A percentile compares a stretch with the other conserved stretches of the same genome.
Evolutionary conservation across 768 basidiomycete genomes (phyloP).

Genomic region (Boletus coccyginus): DNA sequence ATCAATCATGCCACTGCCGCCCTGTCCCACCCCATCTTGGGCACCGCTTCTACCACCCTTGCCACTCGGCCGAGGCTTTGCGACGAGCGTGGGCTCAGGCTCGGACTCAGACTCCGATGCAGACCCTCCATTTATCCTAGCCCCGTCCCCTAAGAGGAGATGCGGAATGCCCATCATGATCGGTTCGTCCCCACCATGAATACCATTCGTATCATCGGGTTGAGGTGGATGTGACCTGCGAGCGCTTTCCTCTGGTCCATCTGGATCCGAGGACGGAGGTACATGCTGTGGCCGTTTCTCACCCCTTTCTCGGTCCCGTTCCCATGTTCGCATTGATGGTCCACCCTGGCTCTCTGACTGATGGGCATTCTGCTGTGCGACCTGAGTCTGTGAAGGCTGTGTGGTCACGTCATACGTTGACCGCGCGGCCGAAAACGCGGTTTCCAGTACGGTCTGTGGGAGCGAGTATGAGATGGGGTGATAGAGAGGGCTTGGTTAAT

Average conservation of each 20-base stretch:
- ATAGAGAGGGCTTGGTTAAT: too few species aligned
- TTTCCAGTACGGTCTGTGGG: conserved; percentile 61
- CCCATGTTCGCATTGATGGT: neutral
- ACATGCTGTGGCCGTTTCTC: conserved; percentile 2
- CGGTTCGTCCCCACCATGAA: neutral
- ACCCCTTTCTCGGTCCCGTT: neutral
- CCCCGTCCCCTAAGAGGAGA: neutral
- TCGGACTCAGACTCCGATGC: conserved; percentile 5
- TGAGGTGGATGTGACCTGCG: neutral
- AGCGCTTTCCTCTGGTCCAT: neutral
- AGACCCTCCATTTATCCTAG: neutral
- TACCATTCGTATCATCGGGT: neutral
- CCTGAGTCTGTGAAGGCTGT: conserved; percentile 21
- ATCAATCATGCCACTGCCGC: neutral
- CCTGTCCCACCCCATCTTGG: neutral
- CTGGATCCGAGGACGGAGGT: neutral
- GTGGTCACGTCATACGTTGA: conserved; percentile 62
- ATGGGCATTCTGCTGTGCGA: conserved; percentile 1
- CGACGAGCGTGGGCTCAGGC: conserved; percentile 21
- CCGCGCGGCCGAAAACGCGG: conserved; percentile 62
- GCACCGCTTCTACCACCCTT: neutral
- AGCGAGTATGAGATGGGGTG: neutral
- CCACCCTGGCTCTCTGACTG: neutral
- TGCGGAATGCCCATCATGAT: conserved; percentile 11
- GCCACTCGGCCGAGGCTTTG: neutral